Base-by-base conservation (phyloP, 2,329 filamentous ascomycete species). In the Scorias spongiosa region DNA sequence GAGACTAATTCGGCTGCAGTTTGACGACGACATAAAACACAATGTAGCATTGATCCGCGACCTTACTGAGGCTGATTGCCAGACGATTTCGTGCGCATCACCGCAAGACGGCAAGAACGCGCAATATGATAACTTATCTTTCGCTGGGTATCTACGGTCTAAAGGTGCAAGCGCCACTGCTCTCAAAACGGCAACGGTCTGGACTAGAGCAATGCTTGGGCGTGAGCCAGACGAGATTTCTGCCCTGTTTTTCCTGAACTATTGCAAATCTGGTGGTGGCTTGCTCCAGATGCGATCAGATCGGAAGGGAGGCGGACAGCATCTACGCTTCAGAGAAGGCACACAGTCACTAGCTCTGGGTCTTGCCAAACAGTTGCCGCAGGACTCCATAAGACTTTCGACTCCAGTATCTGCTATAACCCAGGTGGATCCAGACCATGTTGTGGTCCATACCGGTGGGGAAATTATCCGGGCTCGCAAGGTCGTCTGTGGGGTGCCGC, bases 191-290 rank as follows among this genome's bases (percentile, higher is more conserved):
- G 63, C 64, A 1, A 63, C 51, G 2, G 51, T 74, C 2, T 73
- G 70, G 62, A 66, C 66, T 0, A 61, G 68, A 0, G 71, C 66
- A 1, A 70, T 72, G 66, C 56, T 74, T 1, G 73, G 73, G 1
- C 56, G 66, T 1, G 69, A 75, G 29, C 65, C 72, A 0, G 46
- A 44, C 1, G 70, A 76, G 10, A 51, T 75, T 4, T 69, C 65
- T 6, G 72, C 73, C 0, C 53, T 72, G 1, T 76, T 61, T 51
- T 75, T 78, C 50, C 60, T 78, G 17, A 63, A 74, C 51, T 76
- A 78, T 57, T 71, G 68, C 62, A 69, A 67, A 49, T 66, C 63
- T 10, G 70, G 70, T 2, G 67, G 67, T 4, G 74, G 75, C 0
- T 57, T 77, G 2, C 46, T 71, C 45, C 60, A 66, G 39, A 72